Percentiles rank a stretch among this genome's conserved stretches.
These are phyloP conservation scores for Adansonia digitata DNA, from an alignment of 345 rosid genomes.

Conservation along the genomic window DNA sequence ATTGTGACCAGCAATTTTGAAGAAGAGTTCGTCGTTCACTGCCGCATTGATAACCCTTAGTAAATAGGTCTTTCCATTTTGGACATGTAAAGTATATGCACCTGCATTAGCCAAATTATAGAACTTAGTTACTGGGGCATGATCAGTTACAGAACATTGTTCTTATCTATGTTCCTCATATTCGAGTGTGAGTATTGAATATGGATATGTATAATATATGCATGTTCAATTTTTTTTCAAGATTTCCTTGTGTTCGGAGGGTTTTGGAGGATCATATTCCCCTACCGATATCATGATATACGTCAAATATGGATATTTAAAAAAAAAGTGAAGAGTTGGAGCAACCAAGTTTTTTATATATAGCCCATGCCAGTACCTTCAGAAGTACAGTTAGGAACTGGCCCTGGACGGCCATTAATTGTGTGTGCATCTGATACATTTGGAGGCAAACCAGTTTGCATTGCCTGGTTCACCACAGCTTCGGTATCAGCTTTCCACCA, in stretches of 20 bases:
- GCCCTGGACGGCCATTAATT: slow-evolving; percentile 64
- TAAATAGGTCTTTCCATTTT: slow-evolving; percentile 52
- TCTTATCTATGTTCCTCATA: too few species aligned
- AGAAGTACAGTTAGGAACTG: slow-evolving; percentile 47
- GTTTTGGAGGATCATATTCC: too few species aligned
- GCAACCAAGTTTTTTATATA: too few species aligned
- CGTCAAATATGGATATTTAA: too few species aligned
- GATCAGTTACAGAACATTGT: too few species aligned
- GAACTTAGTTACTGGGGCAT: background rate
- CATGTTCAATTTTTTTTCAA: too few species aligned
- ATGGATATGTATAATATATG: too few species aligned
- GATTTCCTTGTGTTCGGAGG: too few species aligned
- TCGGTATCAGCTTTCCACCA: slow-evolving; percentile 87
- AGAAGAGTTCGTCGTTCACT: slow-evolving; percentile 69
- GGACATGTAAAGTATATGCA: slow-evolving; percentile 44
- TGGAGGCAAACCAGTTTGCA: slow-evolving; percentile 48
- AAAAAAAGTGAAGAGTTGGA: too few species aligned
- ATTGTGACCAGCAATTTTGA: slow-evolving; percentile 59
- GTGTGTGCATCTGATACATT: slow-evolving; percentile 74
- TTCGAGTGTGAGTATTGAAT: too few species aligned
- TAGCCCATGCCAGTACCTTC: slow-evolving; percentile 31
- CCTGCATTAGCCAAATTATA: slow-evolving; percentile 8
- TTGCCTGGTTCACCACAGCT: slow-evolving; percentile 46
- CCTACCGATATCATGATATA: too few species aligned
- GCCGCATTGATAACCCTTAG: slow-evolving; percentile 68